phyloP scores from a whole-genome alignment of 768 basidiomycete species.

The Cubamyces lactineus region DNA sequence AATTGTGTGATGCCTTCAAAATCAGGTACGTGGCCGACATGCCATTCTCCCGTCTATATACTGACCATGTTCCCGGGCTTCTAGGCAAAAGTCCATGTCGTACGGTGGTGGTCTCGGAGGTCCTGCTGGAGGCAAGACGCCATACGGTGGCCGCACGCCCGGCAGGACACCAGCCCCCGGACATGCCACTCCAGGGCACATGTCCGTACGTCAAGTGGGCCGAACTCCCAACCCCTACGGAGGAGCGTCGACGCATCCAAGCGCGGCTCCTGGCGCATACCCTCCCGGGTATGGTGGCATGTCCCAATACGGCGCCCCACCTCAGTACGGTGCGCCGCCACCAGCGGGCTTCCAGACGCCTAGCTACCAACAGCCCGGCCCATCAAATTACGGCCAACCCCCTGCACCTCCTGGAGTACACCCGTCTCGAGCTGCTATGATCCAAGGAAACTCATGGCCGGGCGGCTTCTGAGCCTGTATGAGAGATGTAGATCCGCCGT shows the following conservation, averaged over 20 bases:
- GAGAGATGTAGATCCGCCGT: constrained; percentile 14
- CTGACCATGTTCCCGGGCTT: neutral
- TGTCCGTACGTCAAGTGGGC: constrained; percentile 70
- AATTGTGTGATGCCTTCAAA: constrained; percentile 98
- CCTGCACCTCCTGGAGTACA: constrained; percentile 62
- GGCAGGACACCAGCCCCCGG: constrained; percentile 63
- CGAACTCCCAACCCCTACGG: constrained; percentile 82
- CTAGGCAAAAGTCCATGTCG: constrained; percentile 73
- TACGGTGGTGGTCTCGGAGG: constrained; percentile 44
- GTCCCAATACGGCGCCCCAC: constrained; percentile 34
- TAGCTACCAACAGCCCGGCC: constrained; percentile 51
- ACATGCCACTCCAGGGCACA: constrained; percentile 71
- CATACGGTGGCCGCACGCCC: constrained; percentile 78
- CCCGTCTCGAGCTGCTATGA: constrained; percentile 66
- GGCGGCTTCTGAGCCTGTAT: constrained; percentile 16
- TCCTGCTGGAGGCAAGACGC: constrained; percentile 75
- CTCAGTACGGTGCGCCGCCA: constrained; percentile 33
- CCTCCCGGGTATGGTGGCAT: constrained; percentile 39
- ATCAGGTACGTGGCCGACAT: constrained; percentile 52
- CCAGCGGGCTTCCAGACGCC: constrained; percentile 35
- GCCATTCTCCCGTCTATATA: neutral
- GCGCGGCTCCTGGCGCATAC: constrained; percentile 37
- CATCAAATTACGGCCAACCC: constrained; percentile 44
- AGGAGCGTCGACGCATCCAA: constrained; percentile 36
- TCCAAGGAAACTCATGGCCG: constrained; percentile 49